These are phyloP conservation scores for Cardiospermum halicacabum DNA, from an alignment of 345 rosid species.

Conservation along the genomic window DNA sequence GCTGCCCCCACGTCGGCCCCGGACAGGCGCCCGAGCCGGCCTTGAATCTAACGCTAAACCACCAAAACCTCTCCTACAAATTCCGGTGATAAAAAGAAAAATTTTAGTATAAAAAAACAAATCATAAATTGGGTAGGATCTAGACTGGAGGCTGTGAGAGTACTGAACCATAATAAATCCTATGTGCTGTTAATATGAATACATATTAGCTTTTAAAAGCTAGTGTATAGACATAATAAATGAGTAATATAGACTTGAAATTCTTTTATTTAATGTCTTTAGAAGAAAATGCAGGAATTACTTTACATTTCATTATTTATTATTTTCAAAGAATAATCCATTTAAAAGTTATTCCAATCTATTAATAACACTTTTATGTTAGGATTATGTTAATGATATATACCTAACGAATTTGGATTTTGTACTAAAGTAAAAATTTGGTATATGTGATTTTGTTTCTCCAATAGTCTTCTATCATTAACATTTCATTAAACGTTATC, in stretches of 20 bases:
- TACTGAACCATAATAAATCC: not conserved
- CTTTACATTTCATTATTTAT: not conserved
- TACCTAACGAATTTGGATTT: not conserved
- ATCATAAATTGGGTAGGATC: too few relatives aligned
- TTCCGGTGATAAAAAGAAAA: too few relatives aligned
- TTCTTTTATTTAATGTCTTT: not conserved
- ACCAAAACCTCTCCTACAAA: too few relatives aligned
- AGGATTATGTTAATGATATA: not conserved
- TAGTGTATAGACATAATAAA: not conserved
- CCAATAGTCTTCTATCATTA: not conserved
- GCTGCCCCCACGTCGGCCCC: too few relatives aligned
- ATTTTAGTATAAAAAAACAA: too few relatives aligned
- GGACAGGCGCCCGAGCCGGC: too few relatives aligned
- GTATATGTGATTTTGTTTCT: not conserved
- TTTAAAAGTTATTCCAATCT: not conserved
- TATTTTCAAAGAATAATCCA: not conserved
- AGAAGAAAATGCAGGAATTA: not conserved
- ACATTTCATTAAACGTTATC: not conserved
- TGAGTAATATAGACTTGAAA: not conserved
- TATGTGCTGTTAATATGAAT: not conserved
- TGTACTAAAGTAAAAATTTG: not conserved
- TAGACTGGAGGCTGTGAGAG: too few relatives aligned
- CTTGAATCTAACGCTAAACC: too few relatives aligned
- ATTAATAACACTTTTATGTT: not conserved
- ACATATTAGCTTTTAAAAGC: not conserved